Conservation (phyloP, 2,329 filamentous ascomycete species). For the Fusarium mexicanum region DNA sequence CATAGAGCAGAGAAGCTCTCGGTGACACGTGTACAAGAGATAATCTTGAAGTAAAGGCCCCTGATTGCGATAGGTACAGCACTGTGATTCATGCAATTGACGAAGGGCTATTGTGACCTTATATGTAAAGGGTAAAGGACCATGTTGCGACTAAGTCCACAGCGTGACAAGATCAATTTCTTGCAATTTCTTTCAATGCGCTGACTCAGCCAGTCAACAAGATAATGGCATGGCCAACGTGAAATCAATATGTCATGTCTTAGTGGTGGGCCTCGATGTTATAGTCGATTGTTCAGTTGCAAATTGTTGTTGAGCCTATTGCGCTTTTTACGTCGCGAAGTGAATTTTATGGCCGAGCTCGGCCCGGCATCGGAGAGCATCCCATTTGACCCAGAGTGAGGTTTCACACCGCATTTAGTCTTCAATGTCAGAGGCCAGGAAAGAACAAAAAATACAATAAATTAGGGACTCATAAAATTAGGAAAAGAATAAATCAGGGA, state of each 20-base stretch:
- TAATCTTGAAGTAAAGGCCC: fast-evolving
- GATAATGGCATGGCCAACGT: fast-evolving
- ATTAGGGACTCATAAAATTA: too few relatives aligned
- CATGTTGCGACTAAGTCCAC: fast-evolving
- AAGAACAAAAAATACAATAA: too few relatives aligned
- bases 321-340: not conserved
- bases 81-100: too few relatives aligned
- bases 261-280: fast-evolving
- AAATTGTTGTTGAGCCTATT: not conserved
- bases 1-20: not conserved
- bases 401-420: not conserved
- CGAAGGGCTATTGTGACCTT: fast-evolving
- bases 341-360: not conserved
- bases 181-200: fast-evolving
- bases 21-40: not conserved
- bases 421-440: fast-evolving
- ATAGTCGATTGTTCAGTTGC: too few relatives aligned
- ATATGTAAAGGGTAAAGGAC: too few relatives aligned
- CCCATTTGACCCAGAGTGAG: fast-evolving
- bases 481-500: fast-evolving
- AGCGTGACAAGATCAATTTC: fast-evolving
- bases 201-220: not conserved
- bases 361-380: conserved; percentile 11
- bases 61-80: fast-evolving
- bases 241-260: too few relatives aligned